A percentile compares a stretch with the other conserved stretches of the same genome.
These are phyloP conservation scores for Pythium myriotylum DNA, from an alignment of 352 stramenopile genomes.

Conservation along the genomic window DNA sequence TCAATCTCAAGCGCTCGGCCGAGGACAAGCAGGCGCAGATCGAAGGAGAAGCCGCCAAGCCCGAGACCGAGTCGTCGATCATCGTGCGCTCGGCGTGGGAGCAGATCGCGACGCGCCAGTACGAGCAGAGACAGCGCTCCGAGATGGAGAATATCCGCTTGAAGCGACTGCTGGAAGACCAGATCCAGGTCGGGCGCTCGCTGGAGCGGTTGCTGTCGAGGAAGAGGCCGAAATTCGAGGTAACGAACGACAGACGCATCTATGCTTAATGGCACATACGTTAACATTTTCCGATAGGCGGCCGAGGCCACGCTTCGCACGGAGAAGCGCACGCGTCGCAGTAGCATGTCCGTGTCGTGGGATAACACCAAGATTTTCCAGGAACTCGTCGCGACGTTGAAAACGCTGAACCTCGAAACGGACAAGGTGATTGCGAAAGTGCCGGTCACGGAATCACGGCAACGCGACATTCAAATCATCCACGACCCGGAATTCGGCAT, in stretches of 20 bases:
- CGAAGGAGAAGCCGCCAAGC: not conserved
- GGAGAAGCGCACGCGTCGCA: constrained; percentile 1
- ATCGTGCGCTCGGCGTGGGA: constrained; percentile 18
- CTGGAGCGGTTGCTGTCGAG: constrained; percentile 18
- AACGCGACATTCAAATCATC: not conserved
- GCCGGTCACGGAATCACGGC: not conserved
- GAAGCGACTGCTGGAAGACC: constrained; percentile 12
- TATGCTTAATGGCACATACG: too few relatives aligned
- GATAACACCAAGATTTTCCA: constrained; percentile 5
- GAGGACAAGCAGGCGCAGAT: not conserved
- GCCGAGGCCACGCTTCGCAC: not conserved
- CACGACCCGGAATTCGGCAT: constrained; percentile 10
- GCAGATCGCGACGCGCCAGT: constrained; percentile 14
- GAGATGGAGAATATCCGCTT: constrained; percentile 22
- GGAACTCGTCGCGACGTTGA: not conserved
- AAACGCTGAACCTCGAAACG: not conserved
- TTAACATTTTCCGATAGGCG: not conserved
- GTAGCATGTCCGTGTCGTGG: not conserved
- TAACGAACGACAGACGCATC: too few relatives aligned
- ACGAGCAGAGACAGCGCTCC: constrained; percentile 11
- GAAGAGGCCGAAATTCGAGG: constrained; percentile 18
- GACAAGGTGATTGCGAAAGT: not conserved
- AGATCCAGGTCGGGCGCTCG: constrained; percentile 22
- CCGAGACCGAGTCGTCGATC: not conserved
- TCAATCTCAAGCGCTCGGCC: not conserved